phyloP scores from a whole-genome alignment of 164 flowering plant species.

The Vitis vinifera region DNA sequence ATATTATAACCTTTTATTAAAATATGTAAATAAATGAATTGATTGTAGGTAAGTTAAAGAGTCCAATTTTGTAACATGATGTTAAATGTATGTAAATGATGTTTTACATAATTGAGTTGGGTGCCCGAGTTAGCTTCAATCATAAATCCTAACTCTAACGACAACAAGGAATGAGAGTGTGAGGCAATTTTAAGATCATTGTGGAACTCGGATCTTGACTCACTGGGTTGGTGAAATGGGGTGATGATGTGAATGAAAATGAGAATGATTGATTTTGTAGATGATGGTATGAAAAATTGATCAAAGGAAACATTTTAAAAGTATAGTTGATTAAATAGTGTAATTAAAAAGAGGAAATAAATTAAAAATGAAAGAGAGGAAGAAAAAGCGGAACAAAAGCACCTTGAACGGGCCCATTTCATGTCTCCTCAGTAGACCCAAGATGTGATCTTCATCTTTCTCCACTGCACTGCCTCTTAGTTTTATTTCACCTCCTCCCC shows the following conservation, averaged over 20 bases:
- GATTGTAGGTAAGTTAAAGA: too few relatives aligned
- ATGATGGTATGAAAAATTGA: conserved; percentile 7
- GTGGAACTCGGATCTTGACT: background rate
- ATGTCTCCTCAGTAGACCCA: conserved; percentile 47
- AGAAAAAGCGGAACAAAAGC: conserved; percentile 45
- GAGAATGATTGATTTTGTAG: conserved; percentile 14
- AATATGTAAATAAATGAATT: too few relatives aligned
- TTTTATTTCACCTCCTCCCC: conserved; percentile 22
- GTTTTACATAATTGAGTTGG: too few relatives aligned
- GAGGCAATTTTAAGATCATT: background rate
- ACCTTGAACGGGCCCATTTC: conserved; percentile 47
- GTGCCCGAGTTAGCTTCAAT: too few relatives aligned
- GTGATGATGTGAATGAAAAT: conserved; percentile 8
- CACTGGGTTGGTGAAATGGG: conserved; percentile 4
- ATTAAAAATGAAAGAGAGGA: conserved; percentile 15
- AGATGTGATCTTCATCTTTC: conserved; percentile 47
- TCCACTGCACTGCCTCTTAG: conserved; percentile 25
- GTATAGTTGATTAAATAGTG: conserved; percentile 20
- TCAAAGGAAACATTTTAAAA: conserved; percentile 1
- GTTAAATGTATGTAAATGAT: too few relatives aligned
- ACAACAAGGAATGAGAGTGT: too few relatives aligned
- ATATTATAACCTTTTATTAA: too few relatives aligned
- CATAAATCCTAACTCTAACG: too few relatives aligned
- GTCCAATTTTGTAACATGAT: too few relatives aligned
- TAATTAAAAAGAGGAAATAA: conserved; percentile 14